Evolutionary conservation across 208 protist species (phyloP).

Genomic region (Crithidia expoeki): DNA sequence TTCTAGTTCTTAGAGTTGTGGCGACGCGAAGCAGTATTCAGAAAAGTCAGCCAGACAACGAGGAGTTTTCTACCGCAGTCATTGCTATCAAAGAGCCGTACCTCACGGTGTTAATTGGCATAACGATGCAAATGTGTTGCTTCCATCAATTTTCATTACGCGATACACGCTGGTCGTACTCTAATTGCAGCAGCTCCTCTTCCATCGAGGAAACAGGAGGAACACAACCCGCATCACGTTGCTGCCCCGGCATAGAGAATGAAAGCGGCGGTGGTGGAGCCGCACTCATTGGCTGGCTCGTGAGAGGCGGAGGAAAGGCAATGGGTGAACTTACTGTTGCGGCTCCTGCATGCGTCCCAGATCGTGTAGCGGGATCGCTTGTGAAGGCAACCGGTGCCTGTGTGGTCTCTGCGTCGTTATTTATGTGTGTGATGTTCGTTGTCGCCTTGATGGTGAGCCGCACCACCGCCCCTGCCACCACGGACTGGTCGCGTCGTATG

Average conservation of each 20-base stretch:
- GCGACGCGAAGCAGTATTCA: too few relatives aligned
- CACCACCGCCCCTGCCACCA: constrained; percentile 51
- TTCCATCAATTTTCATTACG: neutral
- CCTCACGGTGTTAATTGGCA: too few relatives aligned
- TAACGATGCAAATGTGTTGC: too few relatives aligned
- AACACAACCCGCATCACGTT: neutral
- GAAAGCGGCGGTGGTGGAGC: neutral
- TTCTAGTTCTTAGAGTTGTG: too few relatives aligned
- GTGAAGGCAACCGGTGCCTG: neutral
- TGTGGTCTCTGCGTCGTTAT: neutral
- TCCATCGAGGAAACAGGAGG: constrained; percentile 41
- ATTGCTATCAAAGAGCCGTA: too few relatives aligned
- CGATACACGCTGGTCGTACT: constrained; percentile 32
- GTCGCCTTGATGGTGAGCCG: constrained; percentile 60
- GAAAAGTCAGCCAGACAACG: too few relatives aligned
- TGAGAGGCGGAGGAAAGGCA: neutral
- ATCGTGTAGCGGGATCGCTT: neutral
- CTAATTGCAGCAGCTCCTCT: constrained; percentile 70
- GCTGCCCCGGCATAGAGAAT: neutral
- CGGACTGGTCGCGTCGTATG: constrained; percentile 43
- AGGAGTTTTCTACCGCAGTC: too few relatives aligned
- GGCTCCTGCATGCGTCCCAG: neutral
- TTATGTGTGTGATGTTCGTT: neutral
- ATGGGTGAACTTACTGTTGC: neutral
- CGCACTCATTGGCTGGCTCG: neutral